Evolutionary conservation across 345 rosid genomes (phyloP).

Genomic region (Syzygium grande): DNA sequence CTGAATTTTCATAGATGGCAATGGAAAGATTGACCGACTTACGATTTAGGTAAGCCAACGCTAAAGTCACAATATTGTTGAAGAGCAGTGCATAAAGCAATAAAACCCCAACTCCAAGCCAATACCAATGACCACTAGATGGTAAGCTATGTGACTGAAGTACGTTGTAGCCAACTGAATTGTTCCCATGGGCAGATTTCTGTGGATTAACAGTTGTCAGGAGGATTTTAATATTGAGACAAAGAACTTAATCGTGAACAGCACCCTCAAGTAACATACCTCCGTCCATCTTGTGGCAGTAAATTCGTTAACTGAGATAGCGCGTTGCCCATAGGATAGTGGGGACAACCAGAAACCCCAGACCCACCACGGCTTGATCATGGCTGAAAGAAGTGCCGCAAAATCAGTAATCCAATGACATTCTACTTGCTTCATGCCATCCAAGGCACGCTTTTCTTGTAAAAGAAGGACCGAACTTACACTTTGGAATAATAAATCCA

Average conservation of each 20-base stretch:
- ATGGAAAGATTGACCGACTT: slow-evolving; percentile 13
- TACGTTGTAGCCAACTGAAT: slow-evolving; percentile 53
- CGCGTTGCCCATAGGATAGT: slow-evolving; percentile 68
- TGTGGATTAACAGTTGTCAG: slow-evolving; percentile 11
- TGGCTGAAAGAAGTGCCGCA: slow-evolving; percentile 26
- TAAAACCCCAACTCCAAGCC: slow-evolving; percentile 70
- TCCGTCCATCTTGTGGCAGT: slow-evolving; percentile 65
- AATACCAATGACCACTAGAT: slow-evolving; percentile 50
- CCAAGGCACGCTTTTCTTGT: background rate
- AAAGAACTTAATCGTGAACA: background rate
- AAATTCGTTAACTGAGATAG: slow-evolving; percentile 80
- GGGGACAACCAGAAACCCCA: slow-evolving; percentile 98
- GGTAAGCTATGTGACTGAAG: slow-evolving; percentile 51
- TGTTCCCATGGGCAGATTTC: slow-evolving; percentile 45
- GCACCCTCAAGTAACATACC: slow-evolving; percentile 22
- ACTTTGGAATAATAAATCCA: slow-evolving; percentile 84
- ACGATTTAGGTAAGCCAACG: slow-evolving; percentile 76
- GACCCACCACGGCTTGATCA: slow-evolving; percentile 77
- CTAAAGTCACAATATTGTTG: slow-evolving; percentile 60
- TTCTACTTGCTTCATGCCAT: background rate
- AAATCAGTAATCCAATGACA: background rate
- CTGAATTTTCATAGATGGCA: background rate
- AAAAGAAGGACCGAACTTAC: slow-evolving; percentile 20
- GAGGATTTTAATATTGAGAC: background rate
- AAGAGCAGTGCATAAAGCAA: slow-evolving; percentile 51